phyloP scores from a whole-genome alignment of 2,329 filamentous ascomycete species.

The Colletotrichum sp. region DNA sequence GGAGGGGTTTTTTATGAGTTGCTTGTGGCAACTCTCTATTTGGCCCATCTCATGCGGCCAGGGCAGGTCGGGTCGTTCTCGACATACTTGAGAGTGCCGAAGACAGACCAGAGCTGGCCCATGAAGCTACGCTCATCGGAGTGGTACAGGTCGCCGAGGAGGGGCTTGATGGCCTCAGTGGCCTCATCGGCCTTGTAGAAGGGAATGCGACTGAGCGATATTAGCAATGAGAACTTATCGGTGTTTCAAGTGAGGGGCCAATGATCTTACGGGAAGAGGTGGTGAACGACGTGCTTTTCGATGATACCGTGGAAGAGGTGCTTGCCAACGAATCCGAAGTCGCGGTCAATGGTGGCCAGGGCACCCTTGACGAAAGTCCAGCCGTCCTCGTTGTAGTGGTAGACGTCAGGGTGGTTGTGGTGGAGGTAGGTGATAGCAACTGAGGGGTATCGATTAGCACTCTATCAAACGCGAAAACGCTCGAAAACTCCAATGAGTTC shows the following conservation, averaged over 20 bases:
- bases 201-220: slow-evolving; percentile 49
- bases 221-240: neutral
- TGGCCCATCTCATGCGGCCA: slow-evolving; percentile 40
- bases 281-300: slow-evolving; percentile 66
- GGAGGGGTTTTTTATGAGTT: neutral
- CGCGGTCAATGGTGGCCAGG: slow-evolving; percentile 65
- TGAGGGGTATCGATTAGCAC: slow-evolving; percentile 26
- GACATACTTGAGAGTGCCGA: slow-evolving; percentile 52
- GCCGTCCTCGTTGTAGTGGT: slow-evolving; percentile 57
- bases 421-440: slow-evolving; percentile 79
- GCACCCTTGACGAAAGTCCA: slow-evolving; percentile 69
- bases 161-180: slow-evolving; percentile 58
- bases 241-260: neutral
- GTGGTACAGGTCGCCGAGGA: slow-evolving; percentile 62
- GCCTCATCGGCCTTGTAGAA: slow-evolving; percentile 66
- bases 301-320: slow-evolving; percentile 68
- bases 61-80: slow-evolving; percentile 41
- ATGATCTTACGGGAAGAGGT: slow-evolving; percentile 56
- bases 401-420: slow-evolving; percentile 65
- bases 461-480: neutral
- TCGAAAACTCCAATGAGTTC: neutral
- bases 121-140: slow-evolving; percentile 48
- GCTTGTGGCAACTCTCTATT: neutral
- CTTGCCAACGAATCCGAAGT: slow-evolving; percentile 65
- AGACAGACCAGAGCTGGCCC: slow-evolving; percentile 49